Base-by-base conservation (phyloP, 192 early-diverging fungal species). In the Geranomyces michiganensis region DNA sequence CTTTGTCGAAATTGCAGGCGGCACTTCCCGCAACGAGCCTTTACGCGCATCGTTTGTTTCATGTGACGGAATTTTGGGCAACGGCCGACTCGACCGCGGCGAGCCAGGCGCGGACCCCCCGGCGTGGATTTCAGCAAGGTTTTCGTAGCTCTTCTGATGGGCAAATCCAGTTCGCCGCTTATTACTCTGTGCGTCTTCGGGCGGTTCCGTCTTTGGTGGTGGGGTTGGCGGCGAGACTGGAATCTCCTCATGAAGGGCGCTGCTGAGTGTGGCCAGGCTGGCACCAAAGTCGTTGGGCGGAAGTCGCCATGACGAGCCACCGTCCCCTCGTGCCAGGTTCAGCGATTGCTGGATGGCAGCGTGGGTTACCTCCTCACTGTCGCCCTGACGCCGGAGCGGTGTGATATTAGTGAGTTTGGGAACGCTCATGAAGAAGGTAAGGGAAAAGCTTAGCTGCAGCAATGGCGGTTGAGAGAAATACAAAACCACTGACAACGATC, bases 301-400 rank as follows among this genome's bases (percentile, higher is more conserved):
- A 47, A 47, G 55, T 12, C 24, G 55, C 14, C 14, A 12, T 29
- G 33, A 4, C 58, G 58, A 26, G 19, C n/a, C n/a, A n/a, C n/a
- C n/a, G n/a, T n/a, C n/a, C 3, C 31, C 6, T 1, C 62, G 32
- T 4, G 62, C 62, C 41, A 43, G 41, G 14, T 31, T 36, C 12
- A 64, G 62, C 19, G 62, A 64, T 36, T 64, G 62, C 21, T 45
- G n/a, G 1, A 41, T 29, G 30, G 62, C 62, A 21, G 62, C 62
- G 4, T 17, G n/a, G 3, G 43, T 29, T 46, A 17, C 10, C 62
- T 41, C 36, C 3, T 41, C 36, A 10, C n/a, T 26, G 58, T 60
- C 62, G 21, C 21, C 17, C 8, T 9, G 1, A 31, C 21, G n/a
- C 41, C 62, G 62, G 44, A 64, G 21, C 5, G 62, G 62, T 10